Conservation (phyloP, 345 rosid species). For the Brassica rapa region DNA sequence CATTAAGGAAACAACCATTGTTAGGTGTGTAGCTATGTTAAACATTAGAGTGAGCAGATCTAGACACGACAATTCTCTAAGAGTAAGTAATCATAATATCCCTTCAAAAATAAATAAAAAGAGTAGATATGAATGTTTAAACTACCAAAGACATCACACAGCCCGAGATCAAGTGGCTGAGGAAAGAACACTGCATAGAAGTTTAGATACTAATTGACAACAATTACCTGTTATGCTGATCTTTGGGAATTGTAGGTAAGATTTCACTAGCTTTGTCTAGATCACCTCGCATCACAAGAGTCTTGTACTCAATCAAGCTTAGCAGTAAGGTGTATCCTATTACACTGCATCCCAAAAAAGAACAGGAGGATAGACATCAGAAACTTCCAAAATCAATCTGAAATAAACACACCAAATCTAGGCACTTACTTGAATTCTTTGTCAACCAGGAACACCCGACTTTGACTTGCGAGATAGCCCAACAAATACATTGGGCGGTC, state of each 20-base stretch:
- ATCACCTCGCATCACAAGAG: constrained; percentile 96
- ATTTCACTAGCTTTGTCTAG: constrained; percentile 73
- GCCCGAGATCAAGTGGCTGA: not conserved
- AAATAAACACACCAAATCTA: constrained; percentile 14
- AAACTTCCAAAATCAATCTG: constrained; percentile 24
- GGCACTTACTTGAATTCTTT: constrained; percentile 92
- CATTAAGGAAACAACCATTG: not conserved
- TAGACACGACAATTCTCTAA: not conserved
- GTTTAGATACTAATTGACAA: constrained; percentile 8
- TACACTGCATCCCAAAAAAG: constrained; percentile 51
- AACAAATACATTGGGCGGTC: constrained; percentile 99
- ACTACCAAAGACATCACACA: constrained; percentile 2
- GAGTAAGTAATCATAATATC: not conserved
- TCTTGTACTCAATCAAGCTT: constrained; percentile 91
- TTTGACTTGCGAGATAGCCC: constrained; percentile 97
- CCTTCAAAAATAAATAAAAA: not conserved
- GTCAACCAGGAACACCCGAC: constrained; percentile 95
- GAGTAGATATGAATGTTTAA: not conserved
- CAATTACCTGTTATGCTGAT: constrained; percentile 75
- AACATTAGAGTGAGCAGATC: constrained; percentile 9
- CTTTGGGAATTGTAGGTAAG: constrained; percentile 83
- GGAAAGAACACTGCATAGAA: constrained; percentile 3
- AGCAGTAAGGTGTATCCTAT: constrained; percentile 81
- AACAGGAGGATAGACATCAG: constrained; percentile 13
- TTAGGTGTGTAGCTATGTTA: constrained; percentile 5